These are phyloP conservation scores for Limnomonas spitsbergensis DNA, from an alignment of 139 green algal genomes.

Conservation along the genomic window DNA sequence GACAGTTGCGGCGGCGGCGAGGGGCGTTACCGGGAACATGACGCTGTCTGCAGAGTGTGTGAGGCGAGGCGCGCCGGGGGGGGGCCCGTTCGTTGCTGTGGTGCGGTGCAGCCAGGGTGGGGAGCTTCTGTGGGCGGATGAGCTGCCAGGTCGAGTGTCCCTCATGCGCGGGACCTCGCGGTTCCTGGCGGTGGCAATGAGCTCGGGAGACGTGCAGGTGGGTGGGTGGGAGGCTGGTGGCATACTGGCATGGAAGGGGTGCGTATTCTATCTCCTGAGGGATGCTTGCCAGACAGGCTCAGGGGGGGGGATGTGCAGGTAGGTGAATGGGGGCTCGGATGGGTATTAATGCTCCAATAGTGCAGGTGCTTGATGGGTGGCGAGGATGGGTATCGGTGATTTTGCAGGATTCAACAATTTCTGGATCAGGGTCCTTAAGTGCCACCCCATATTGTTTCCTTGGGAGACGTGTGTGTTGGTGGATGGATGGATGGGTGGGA, in stretches of 20 bases:
- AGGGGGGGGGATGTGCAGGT: too few species aligned
- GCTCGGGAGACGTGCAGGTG: slow-evolving; percentile 43
- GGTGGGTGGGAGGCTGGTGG: not conserved
- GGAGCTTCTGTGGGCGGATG: slow-evolving; percentile 50
- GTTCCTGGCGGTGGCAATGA: slow-evolving; percentile 49
- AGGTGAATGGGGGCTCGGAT: too few species aligned
- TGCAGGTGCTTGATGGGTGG: too few species aligned
- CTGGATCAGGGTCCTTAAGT: too few species aligned
- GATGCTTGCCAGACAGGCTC: too few species aligned
- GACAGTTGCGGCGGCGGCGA: not conserved
- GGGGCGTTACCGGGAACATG: not conserved
- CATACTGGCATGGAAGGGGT: not conserved
- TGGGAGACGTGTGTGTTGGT: too few species aligned
- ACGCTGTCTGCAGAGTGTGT: not conserved
- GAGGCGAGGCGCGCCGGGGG: not conserved
- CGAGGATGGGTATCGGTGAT: too few species aligned
- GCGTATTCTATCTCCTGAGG: not conserved
- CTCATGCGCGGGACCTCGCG: slow-evolving; percentile 3
- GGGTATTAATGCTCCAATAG: too few species aligned
- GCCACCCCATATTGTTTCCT: too few species aligned
- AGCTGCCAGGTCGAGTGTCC: slow-evolving; percentile 28
- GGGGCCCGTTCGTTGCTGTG: not conserved
- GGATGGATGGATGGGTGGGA: too few species aligned
- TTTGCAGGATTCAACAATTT: too few species aligned
- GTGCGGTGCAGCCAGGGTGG: not conserved